Percentiles rank a stretch among this genome's conserved stretches.
Evolutionary conservation across 306 rosid species (phyloP).

Genomic region (Corylus avellana): DNA sequence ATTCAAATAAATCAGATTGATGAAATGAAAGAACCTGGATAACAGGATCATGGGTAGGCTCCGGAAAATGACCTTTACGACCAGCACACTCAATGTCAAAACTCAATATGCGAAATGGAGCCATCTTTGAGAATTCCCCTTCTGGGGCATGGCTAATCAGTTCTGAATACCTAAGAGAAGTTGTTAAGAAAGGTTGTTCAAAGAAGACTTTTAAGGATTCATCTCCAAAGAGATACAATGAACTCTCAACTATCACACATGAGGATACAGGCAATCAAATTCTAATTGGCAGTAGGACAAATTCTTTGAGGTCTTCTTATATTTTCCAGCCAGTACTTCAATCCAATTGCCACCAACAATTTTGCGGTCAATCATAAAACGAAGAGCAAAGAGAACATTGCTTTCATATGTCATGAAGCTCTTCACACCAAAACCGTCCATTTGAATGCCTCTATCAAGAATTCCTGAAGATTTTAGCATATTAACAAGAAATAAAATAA

Average conservation of each 20-base stretch:
- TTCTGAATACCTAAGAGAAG: constrained; percentile 66
- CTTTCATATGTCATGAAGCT: constrained; percentile 93
- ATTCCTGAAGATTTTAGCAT: constrained; percentile 61
- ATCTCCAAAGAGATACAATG: constrained; percentile 3
- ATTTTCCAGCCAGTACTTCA: constrained; percentile 81
- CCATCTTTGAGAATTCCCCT: constrained; percentile 96
- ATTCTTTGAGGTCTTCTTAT: constrained; percentile 53
- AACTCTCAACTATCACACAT: constrained; percentile 1
- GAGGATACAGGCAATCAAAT: constrained; percentile 92
- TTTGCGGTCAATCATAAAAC: constrained; percentile 92
- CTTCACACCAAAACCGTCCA: constrained; percentile 89
- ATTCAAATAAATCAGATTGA: constrained; percentile 4
- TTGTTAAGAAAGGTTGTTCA: constrained; percentile 46
- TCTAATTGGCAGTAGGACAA: constrained; percentile 83
- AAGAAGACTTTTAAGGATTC: constrained; percentile 16
- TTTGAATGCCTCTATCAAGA: constrained; percentile 92
- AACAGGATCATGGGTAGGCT: constrained; percentile 92
- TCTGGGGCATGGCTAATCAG: constrained; percentile 91
- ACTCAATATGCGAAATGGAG: constrained; percentile 97
- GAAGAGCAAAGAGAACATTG: constrained; percentile 97
- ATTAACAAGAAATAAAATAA: constrained; percentile 24
- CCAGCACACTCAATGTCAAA: constrained; percentile 99
- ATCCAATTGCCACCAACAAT: constrained; percentile 99
- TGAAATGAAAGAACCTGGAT: constrained; percentile 66
- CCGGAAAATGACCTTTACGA: constrained; percentile 98